Evolutionary conservation across 1,284 basidiomycete species (phyloP).

Genomic region (Sphagnurus paluster): DNA sequence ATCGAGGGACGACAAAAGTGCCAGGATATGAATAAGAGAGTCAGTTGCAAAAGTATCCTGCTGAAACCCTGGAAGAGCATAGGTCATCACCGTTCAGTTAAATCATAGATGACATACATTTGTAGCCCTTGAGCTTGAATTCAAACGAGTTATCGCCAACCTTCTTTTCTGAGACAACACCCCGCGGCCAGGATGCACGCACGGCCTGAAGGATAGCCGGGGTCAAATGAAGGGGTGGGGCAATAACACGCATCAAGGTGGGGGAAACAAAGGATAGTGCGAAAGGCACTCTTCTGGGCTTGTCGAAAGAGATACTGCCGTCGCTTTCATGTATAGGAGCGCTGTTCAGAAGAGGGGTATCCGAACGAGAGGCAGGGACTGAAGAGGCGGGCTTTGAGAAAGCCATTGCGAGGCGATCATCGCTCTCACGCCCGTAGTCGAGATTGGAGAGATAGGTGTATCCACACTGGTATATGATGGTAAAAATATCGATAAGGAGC

Average conservation of each 20-base stretch:
- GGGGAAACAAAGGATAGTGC: conserved; percentile 72
- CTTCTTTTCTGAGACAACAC: conserved; percentile 75
- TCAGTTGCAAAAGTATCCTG: conserved; percentile 77
- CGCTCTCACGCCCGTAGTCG: conserved; percentile 75
- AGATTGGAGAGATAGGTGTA: conserved; percentile 66
- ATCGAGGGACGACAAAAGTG: conserved; percentile 67
- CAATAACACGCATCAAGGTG: conserved; percentile 68
- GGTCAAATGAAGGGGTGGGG: conserved; percentile 70
- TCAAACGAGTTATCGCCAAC: conserved; percentile 69
- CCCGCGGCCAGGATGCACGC: conserved; percentile 74
- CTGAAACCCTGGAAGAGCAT: conserved; percentile 60
- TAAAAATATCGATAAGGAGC: conserved; percentile 65
- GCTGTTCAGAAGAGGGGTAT: conserved; percentile 31
- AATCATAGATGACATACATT: conserved; percentile 47
- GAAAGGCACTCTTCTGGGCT: conserved; percentile 51
- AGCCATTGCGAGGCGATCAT: conserved; percentile 68
- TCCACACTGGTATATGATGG: conserved; percentile 61
- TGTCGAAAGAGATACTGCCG: conserved; percentile 37
- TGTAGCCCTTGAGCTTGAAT: conserved; percentile 79
- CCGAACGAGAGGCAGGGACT: conserved; percentile 28
- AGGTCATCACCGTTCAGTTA: conserved; percentile 14
- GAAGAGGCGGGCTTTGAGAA: conserved; percentile 54
- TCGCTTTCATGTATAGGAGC: conserved; percentile 32
- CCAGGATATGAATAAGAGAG: conserved; percentile 72
- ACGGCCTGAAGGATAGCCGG: conserved; percentile 80